A percentile compares a stretch with the other conserved stretches of the same genome.
Evolutionary conservation across 768 basidiomycete species (phyloP).

Genomic region (Phanerochaete sordida): DNA sequence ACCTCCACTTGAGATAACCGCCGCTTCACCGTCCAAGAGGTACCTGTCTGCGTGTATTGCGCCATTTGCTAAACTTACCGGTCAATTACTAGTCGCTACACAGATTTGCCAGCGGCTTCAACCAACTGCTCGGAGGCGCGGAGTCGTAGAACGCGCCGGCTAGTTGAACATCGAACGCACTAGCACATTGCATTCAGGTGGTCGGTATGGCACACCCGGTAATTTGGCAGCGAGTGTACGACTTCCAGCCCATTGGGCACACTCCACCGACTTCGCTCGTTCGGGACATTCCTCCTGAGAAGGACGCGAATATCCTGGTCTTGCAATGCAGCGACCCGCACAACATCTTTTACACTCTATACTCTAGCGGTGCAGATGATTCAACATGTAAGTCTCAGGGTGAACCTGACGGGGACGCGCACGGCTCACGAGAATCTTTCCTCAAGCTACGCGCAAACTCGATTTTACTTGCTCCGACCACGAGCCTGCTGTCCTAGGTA

Average conservation of each 20-base stretch:
- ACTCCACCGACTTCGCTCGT: constrained; percentile 51
- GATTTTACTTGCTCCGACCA: constrained; percentile 52
- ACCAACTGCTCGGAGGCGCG: too few relatives aligned
- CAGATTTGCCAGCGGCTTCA: too few relatives aligned
- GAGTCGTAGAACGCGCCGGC: too few relatives aligned
- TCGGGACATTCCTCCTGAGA: constrained; percentile 43
- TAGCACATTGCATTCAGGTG: too few relatives aligned
- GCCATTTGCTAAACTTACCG: too few relatives aligned
- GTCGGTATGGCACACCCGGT: constrained; percentile 48
- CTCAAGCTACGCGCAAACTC: constrained; percentile 24
- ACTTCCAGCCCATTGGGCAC: constrained; percentile 59
- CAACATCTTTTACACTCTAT: constrained; percentile 48
- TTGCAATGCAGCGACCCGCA: constrained; percentile 57
- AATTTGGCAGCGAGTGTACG: constrained; percentile 37
- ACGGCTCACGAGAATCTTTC: not conserved
- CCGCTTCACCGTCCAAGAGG: too few relatives aligned
- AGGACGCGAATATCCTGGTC: constrained; percentile 43
- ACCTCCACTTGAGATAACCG: not conserved
- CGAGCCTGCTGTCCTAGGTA: constrained; percentile 46
- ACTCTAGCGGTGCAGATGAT: constrained; percentile 19
- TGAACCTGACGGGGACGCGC: too few relatives aligned
- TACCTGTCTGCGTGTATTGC: too few relatives aligned
- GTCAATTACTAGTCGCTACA: too few relatives aligned
- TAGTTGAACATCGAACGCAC: too few relatives aligned
- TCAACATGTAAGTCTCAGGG: constrained; percentile 21